Base-by-base conservation (phyloP, 352 stramenopile genomes). In the Globisporangium perplexum region DNA sequence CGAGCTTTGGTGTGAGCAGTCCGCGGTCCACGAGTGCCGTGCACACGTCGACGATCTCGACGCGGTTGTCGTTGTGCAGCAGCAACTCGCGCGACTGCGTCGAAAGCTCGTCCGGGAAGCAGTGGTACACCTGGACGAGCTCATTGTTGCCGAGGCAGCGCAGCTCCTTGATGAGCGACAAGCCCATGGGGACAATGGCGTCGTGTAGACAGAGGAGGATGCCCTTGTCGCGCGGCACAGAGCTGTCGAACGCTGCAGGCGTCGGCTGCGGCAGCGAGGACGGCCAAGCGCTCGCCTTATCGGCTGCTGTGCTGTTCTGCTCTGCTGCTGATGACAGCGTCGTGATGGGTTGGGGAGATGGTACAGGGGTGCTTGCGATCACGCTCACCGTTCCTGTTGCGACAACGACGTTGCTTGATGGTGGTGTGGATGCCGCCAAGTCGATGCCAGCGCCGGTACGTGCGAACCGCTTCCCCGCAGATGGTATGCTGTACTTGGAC, bases 51-150 rank as follows among this genome's bases (percentile, higher is more conserved):
- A 85, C 44, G 44, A 85, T 62, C 24, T 85, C 59, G 28, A 78
- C 60, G 31, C 68, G 58, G 30, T 66, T 57, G 39, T 83, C 74
- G 1, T 62, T 47, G 53, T 57, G 50, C 18, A 60, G 62, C 23
- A 83, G 42, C 7, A 82, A 45, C 45, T 65, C 55, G 2, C 66
- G 58, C 7, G 70, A 76, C 14, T 56, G 31, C 45, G 50, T 59
- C 1, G 65, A 78, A 26, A 83, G 49, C 35, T 83, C 72, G 22
- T 62, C 54, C 0, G 68, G 60, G 10, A 79, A 55, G 58, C 74
- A 86, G 22, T 78, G 71, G 41, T 83, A 69, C n/a, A 83, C 60
- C 41, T 85, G 69, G n/a, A 85, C 75, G 3, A 69, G 51, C 44
- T 83, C 68, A 0, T 52, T 63, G 52, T 80, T 83, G 28, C 71